phyloP scores from a whole-genome alignment of 257 asterid species.

The Solanum etuberosum region DNA sequence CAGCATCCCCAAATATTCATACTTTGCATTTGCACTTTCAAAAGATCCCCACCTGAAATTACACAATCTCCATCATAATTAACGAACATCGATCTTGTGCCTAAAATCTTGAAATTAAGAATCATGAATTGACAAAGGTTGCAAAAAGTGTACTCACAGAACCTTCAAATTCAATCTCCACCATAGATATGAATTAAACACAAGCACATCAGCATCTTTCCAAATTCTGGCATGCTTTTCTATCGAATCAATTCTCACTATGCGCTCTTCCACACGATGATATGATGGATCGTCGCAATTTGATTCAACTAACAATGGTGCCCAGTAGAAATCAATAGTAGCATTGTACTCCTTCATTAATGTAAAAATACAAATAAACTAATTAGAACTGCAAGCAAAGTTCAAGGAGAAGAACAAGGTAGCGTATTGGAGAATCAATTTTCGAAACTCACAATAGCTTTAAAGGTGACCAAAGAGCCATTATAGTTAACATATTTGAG shows the following conservation, averaged over 20 bases:
- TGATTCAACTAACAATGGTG: constrained; percentile 54
- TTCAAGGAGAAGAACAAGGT: not conserved
- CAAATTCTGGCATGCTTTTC: constrained; percentile 51
- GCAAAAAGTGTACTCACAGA: constrained; percentile 27
- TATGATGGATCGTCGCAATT: constrained; percentile 26
- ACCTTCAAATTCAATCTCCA: constrained; percentile 39
- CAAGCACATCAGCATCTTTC: constrained; percentile 51
- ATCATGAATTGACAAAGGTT: not conserved
- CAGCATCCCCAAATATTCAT: constrained; percentile 25
- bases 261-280: constrained; percentile 18
- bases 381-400: not conserved
- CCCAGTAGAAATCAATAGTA: constrained; percentile 58
- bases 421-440: not conserved
- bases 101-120: not conserved
- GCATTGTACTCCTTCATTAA: constrained; percentile 48
- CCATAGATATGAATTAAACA: constrained; percentile 48
- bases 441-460: constrained; percentile 23
- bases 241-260: constrained; percentile 19
- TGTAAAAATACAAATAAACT: not conserved
- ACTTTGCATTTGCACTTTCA: constrained; percentile 23
- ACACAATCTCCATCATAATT: not conserved
- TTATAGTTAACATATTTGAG: constrained; percentile 8
- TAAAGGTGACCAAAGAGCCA: constrained; percentile 28
- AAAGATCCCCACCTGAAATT: constrained; percentile 49
- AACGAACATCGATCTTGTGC: not conserved